Evolutionary conservation across 345 rosid species (phyloP).

Genomic region (Cardamine occulta): DNA sequence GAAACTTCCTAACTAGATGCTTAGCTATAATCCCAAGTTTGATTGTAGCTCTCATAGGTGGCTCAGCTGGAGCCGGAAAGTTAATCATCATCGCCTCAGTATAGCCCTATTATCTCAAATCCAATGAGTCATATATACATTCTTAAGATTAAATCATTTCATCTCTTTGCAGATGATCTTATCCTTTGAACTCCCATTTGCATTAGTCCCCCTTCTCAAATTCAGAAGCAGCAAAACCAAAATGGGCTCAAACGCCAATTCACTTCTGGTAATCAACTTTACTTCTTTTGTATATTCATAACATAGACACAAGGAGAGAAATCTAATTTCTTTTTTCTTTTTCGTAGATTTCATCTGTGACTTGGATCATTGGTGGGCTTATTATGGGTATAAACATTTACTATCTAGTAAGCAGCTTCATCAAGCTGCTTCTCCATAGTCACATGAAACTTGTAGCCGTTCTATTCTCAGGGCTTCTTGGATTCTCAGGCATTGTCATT

Average conservation of each 20-base stretch:
- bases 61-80: constrained; percentile 85
- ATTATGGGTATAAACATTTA: constrained; percentile 82
- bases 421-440: constrained; percentile 59
- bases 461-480: constrained; percentile 62
- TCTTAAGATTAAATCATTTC: constrained; percentile 5
- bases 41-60: constrained; percentile 79
- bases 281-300: not conserved
- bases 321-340: not conserved
- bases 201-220: constrained; percentile 88
- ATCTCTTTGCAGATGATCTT: constrained; percentile 70
- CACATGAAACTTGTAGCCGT: constrained; percentile 49
- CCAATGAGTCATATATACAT: not conserved
- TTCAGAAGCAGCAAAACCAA: constrained; percentile 79
- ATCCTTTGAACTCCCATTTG: constrained; percentile 94
- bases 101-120: constrained; percentile 13
- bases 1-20: constrained; percentile 77
- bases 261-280: constrained; percentile 52
- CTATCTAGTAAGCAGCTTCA: constrained; percentile 61
- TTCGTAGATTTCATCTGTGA: constrained; percentile 63
- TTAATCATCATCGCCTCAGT: constrained; percentile 88
- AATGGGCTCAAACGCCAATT: constrained; percentile 77
- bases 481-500: constrained; percentile 60
- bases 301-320: not conserved
- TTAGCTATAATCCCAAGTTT: constrained; percentile 89
- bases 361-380: constrained; percentile 78